These are phyloP conservation scores for Talaromyces marneffei DNA, from an alignment of 2,329 filamentous ascomycete genomes.

Conservation along the genomic window DNA sequence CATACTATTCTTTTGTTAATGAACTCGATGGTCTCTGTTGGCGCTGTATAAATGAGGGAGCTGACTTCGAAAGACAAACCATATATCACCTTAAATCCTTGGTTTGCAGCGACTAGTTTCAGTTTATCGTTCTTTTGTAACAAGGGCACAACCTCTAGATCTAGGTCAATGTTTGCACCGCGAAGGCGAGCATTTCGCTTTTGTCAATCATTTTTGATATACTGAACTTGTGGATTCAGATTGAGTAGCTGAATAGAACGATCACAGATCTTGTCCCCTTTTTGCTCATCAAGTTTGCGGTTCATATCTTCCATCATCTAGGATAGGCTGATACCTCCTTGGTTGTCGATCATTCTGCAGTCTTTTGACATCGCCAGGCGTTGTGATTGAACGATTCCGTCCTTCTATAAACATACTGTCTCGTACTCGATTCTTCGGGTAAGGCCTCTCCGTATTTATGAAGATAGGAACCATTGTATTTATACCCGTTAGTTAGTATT, in stretches of 20 bases:
- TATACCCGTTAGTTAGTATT: constrained; percentile 1
- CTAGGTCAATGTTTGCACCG: neutral
- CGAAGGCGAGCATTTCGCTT: neutral
- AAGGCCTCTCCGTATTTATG: neutral
- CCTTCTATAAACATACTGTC: neutral
- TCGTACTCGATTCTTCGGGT: neutral
- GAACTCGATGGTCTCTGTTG: neutral
- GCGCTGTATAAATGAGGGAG: neutral
- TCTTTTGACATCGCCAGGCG: neutral
- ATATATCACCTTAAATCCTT: neutral
- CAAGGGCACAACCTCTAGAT: neutral
- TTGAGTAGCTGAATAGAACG: neutral
- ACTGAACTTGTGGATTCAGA: neutral
- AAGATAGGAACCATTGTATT: neutral
- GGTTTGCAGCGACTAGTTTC: neutral
- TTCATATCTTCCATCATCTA: neutral
- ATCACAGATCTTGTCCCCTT: neutral
- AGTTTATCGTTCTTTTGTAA: neutral
- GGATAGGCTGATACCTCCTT: neutral
- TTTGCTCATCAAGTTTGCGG: too few relatives aligned
- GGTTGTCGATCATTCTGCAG: neutral
- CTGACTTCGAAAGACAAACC: neutral
- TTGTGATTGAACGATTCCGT: neutral
- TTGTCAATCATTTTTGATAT: neutral
- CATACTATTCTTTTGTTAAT: neutral